Conservation (phyloP, 495 filamentous ascomycete species). For the Cairneyella variabilis region DNA sequence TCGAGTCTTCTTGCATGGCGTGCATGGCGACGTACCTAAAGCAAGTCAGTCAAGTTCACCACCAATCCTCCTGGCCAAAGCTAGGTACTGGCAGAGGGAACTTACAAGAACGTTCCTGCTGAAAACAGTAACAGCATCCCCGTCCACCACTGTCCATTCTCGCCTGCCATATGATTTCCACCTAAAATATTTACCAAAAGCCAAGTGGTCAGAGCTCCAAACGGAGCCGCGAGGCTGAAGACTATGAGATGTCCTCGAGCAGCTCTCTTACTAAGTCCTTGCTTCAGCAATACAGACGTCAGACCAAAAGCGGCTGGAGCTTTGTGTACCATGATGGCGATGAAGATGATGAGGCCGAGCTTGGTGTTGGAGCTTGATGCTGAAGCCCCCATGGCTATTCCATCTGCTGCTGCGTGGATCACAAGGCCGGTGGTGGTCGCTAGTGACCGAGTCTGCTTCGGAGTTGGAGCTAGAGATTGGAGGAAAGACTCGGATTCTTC, state of each 20-base stretch:
- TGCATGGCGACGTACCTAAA: slow-evolving; percentile 96
- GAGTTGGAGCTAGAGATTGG: slow-evolving; percentile 41
- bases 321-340: slow-evolving; percentile 97
- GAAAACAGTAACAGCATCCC: slow-evolving; percentile 89
- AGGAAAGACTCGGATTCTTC: slow-evolving; percentile 51
- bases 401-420: slow-evolving; percentile 97
- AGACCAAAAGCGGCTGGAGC: slow-evolving; percentile 94
- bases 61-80: neutral
- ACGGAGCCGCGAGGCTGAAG: slow-evolving; percentile 86
- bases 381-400: slow-evolving; percentile 90
- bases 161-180: slow-evolving; percentile 30
- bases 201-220: slow-evolving; percentile 83
- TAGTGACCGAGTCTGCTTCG: slow-evolving; percentile 47
- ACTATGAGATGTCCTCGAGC: slow-evolving; percentile 82
- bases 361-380: slow-evolving; percentile 65
- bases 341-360: slow-evolving; percentile 83
- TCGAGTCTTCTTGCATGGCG: slow-evolving; percentile 79
- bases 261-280: slow-evolving; percentile 80
- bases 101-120: slow-evolving; percentile 92
- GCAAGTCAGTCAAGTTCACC: slow-evolving; percentile 15
- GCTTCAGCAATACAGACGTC: slow-evolving; percentile 82
- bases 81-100: slow-evolving; percentile 12
- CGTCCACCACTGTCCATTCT: slow-evolving; percentile 70
- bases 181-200: slow-evolving; percentile 70
- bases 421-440: slow-evolving; percentile 88